These are phyloP conservation scores for Mycosphaerella arachidis DNA, from an alignment of 2,329 filamentous ascomycete species.

Conservation along the genomic window DNA sequence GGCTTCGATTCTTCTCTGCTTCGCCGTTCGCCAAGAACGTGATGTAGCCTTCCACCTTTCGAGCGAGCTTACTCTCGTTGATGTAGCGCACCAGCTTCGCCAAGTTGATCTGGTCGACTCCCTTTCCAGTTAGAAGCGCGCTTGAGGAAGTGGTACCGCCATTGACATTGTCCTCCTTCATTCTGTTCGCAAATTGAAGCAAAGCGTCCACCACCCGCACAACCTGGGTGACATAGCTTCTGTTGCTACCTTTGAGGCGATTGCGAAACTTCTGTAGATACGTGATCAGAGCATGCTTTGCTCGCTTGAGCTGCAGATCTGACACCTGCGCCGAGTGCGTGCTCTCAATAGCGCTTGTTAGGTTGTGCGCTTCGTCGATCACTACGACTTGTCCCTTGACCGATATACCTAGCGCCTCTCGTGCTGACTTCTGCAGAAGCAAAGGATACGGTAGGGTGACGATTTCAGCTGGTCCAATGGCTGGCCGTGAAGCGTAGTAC, in stretches of 20 bases:
- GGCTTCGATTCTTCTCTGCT: slow-evolving; percentile 17
- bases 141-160: slow-evolving; percentile 69
- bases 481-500: slow-evolving; percentile 88
- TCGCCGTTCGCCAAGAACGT: slow-evolving; percentile 55
- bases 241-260: slow-evolving; percentile 81
- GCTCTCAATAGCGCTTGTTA: slow-evolving; percentile 88
- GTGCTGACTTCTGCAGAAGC: slow-evolving; percentile 76
- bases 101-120: slow-evolving; percentile 91
- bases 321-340: slow-evolving; percentile 78
- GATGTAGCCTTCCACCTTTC: slow-evolving; percentile 89
- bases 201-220: slow-evolving; percentile 79
- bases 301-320: slow-evolving; percentile 66
- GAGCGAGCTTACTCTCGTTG: slow-evolving; percentile 84
- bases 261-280: slow-evolving; percentile 88
- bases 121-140: slow-evolving; percentile 73
- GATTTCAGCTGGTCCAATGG: slow-evolving; percentile 71
- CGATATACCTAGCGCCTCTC: slow-evolving; percentile 81
- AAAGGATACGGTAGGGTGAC: slow-evolving; percentile 90
- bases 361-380: slow-evolving; percentile 94
- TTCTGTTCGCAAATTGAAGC: slow-evolving; percentile 15
- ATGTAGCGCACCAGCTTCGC: slow-evolving; percentile 85
- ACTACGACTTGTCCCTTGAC: slow-evolving; percentile 87
- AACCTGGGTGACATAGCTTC: slow-evolving; percentile 84
- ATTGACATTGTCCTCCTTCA: slow-evolving; percentile 28
- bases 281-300: slow-evolving; percentile 68